Evolutionary conservation across 305 asterid species (phyloP).

Genomic region (Plantago coronopus): DNA sequence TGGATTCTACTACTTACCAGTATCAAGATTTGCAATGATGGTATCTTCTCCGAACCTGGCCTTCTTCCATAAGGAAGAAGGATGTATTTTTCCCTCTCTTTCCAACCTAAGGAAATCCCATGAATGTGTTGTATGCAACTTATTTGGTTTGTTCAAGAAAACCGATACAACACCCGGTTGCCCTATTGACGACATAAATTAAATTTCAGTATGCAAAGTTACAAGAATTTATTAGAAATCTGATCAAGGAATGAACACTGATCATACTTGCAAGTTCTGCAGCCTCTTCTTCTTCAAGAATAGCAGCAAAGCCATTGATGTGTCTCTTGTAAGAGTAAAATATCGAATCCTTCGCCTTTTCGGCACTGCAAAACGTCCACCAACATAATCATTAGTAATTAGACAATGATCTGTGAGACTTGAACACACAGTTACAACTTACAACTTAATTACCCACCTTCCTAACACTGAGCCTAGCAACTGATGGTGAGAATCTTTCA

Average conservation of each 20-base stretch:
- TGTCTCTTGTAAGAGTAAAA: constrained; percentile 54
- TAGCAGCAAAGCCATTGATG: constrained; percentile 76
- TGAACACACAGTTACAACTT: no score
- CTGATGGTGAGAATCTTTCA: constrained; percentile 43
- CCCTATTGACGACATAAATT: constrained; percentile 23
- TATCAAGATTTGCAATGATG: constrained; percentile 66
- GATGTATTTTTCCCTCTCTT: constrained; percentile 30
- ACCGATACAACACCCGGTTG: constrained; percentile 61
- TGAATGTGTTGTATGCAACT: constrained; percentile 69
- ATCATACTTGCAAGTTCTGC: constrained; percentile 41
- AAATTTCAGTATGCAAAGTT: background rate
- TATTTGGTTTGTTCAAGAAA: constrained; percentile 33
- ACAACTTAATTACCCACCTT: constrained; percentile 33
- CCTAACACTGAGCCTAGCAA: constrained; percentile 56
- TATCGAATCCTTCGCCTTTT: constrained; percentile 53
- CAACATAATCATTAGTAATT: background rate
- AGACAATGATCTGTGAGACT: no score
- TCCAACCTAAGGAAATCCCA: constrained; percentile 72
- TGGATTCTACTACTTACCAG: constrained; percentile 34
- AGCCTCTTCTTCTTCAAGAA: constrained; percentile 65
- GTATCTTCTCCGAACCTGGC: constrained; percentile 58
- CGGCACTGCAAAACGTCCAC: constrained; percentile 32
- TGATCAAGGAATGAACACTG: background rate
- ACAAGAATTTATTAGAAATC: background rate
- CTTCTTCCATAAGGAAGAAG: constrained; percentile 48